A percentile compares a stretch with the other conserved stretches of the same genome.
Conservation (phyloP, 805 yeast genomes). For the Teunomyces panamensis region DNA sequence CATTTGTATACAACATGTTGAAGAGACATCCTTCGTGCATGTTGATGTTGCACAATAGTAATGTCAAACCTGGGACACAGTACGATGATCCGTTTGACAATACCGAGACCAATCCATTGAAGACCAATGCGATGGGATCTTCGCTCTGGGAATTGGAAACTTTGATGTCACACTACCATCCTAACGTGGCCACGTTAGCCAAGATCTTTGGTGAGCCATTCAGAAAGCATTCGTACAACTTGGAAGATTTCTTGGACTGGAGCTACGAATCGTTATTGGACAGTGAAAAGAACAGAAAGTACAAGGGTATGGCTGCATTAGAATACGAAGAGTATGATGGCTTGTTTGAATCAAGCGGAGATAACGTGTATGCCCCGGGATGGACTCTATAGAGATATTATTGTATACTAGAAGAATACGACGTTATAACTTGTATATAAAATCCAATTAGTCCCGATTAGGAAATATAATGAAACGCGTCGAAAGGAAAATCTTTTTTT, state of each 20-base stretch:
- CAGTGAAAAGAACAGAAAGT: slow-evolving; percentile 59
- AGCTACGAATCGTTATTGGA: slow-evolving; percentile 64
- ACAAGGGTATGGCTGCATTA: slow-evolving; percentile 72
- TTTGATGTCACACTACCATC: slow-evolving; percentile 82
- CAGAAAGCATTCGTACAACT: slow-evolving; percentile 76
- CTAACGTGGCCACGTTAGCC: slow-evolving; percentile 90
- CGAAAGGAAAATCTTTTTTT: slow-evolving; percentile 1
- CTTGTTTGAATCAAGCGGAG: slow-evolving; percentile 26
- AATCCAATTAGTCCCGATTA: slow-evolving; percentile 17
- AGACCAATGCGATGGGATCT: slow-evolving; percentile 75
- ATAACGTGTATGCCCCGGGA: slow-evolving; percentile 21
- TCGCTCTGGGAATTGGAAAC: slow-evolving; percentile 92
- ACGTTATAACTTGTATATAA: neutral
- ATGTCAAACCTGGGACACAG: slow-evolving; percentile 18
- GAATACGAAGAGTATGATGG: slow-evolving; percentile 61
- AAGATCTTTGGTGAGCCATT: slow-evolving; percentile 87
- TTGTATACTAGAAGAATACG: neutral
- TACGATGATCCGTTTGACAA: slow-evolving; percentile 65
- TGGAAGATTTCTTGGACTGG: slow-evolving; percentile 96
- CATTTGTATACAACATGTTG: slow-evolving; percentile 86
- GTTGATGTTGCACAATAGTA: slow-evolving; percentile 69
- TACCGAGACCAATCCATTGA: slow-evolving; percentile 67
- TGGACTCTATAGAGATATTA: slow-evolving; percentile 19
- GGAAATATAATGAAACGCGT: slow-evolving; percentile 30
- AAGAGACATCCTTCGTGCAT: slow-evolving; percentile 94